Base-by-base conservation (phyloP, 202 grass and related monocot genomes). In the Schoenoplectus triqueter region DNA sequence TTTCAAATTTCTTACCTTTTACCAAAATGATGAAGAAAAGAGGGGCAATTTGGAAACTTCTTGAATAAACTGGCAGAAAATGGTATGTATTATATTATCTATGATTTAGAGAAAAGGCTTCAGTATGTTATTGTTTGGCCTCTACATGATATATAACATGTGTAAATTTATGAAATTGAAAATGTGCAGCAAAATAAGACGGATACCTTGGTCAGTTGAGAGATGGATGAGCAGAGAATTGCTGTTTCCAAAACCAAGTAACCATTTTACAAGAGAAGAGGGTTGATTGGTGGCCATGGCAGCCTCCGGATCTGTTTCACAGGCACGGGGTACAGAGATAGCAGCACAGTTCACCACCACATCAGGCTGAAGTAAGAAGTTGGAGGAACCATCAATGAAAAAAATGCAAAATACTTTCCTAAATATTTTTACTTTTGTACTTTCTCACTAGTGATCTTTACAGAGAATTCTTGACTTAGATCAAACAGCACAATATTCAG, bases 171-270 rank as follows among this genome's bases (percentile, higher is more conserved):
- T 45, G 73, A 31, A 39, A 77, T 42, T 7, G 15, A 85, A 76
- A 77, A 77, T 10, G 48, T 4, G 3, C 2, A 72, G 41, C 6
- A 0, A 85, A 0, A 73, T 11, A 67, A 74, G 49, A 51, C 1
- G 9, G 19, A 15, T 88, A 91, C 95, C 92, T 98, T 98, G 95
- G 86, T 95, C 95, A 20, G 92, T 98, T 9, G 95, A 98, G 63
- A 98, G 92, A 89, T 98, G 92, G 78, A 98, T 88, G 45, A 95
- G 55, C 64, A 98, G 92, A 57, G 90, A 73, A 71, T 68, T 57
- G 40, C 10, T 10, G 47, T 90, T 89, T 13, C 64, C 72, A 66
- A 88, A 98, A 66, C 77, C 85, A 11, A 85, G 76, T 3, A 94
- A 62, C 95, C 95, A 95, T 61, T 82, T 72, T 7, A 98, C 56